These are phyloP conservation scores for Dioscorea dumetorum DNA, from an alignment of 106 monocot species.

Conservation along the genomic window DNA sequence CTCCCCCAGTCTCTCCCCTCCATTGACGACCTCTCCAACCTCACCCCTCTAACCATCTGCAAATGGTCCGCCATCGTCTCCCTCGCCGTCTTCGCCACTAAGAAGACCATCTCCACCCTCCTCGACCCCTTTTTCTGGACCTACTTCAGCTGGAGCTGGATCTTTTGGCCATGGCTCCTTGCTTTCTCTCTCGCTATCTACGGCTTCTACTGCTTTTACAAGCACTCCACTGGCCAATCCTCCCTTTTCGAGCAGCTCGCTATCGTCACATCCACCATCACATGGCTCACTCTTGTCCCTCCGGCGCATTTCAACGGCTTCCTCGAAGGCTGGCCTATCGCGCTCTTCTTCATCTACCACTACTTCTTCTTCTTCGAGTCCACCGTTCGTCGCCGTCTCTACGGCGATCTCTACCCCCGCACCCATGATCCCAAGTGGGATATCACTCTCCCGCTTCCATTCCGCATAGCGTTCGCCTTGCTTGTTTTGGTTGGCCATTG, in stretches of 20 bases:
- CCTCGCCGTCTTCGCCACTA: conserved; percentile 26
- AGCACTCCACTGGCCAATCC: conserved; percentile 25
- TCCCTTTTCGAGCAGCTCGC: conserved; percentile 48
- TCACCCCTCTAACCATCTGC: conserved; percentile 61
- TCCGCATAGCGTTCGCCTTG: conserved; percentile 25
- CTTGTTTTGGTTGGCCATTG: conserved; percentile 51
- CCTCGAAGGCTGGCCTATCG: conserved; percentile 77
- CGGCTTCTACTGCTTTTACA: conserved; percentile 38
- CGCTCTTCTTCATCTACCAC: conserved; percentile 71
- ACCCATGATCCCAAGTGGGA: conserved; percentile 69
- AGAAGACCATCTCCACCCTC: conserved; percentile 10
- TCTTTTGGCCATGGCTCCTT: conserved; percentile 66
- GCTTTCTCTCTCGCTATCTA: conserved; percentile 30
- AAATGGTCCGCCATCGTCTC: conserved; percentile 47
- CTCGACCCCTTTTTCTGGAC: conserved; percentile 73
- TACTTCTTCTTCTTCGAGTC: conserved; percentile 93
- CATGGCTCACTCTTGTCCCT: conserved; percentile 71
- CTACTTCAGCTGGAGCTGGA: conserved; percentile 70
- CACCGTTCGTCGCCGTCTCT: conserved; percentile 53
- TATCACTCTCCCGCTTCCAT: conserved; percentile 22
- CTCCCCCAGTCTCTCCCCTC: background rate
- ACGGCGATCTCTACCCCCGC: conserved; percentile 58
- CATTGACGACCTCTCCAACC: conserved; percentile 14
- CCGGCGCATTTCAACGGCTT: conserved; percentile 74
- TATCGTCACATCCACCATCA: conserved; percentile 39